Evolutionary conservation across 257 asterid species (phyloP).

Genomic region (Scutellaria baicalensis): DNA sequence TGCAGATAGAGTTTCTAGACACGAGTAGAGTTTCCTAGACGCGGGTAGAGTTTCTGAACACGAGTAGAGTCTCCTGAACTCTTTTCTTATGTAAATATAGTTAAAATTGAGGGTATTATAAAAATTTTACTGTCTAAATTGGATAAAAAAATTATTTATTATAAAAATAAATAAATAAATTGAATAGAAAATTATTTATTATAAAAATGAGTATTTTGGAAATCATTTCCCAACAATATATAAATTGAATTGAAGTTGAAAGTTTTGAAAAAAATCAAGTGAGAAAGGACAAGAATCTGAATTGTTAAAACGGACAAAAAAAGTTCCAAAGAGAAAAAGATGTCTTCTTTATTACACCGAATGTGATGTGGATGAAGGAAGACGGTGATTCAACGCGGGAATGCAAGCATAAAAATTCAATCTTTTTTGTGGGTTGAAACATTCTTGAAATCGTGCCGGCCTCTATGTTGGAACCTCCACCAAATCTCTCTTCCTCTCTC

Average conservation of each 20-base stretch:
- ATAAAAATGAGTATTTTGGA: no score
- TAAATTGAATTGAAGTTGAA: background rate
- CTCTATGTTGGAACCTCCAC: conserved; percentile 35
- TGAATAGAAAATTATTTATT: no score
- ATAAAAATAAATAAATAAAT: no score
- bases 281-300: background rate
- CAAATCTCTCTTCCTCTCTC: conserved; percentile 1
- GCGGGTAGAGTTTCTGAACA: no score
- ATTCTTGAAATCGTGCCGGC: conserved; percentile 52
- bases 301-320: background rate
- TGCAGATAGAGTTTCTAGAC: no score
- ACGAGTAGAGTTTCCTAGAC: no score
- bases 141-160: no score
- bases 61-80: no score
- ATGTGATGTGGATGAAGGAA: background rate
- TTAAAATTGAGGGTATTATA: no score
- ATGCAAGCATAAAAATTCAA: background rate
- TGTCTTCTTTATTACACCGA: background rate
- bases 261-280: background rate
- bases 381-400: conserved; percentile 14
- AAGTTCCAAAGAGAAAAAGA: background rate
- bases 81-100: no score
- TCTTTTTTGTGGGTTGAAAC: conserved; percentile 4
- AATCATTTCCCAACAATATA: no score
- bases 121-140: no score